Base-by-base conservation (phyloP, 208 protist species). In the Jaenimonas drosophilae region DNA sequence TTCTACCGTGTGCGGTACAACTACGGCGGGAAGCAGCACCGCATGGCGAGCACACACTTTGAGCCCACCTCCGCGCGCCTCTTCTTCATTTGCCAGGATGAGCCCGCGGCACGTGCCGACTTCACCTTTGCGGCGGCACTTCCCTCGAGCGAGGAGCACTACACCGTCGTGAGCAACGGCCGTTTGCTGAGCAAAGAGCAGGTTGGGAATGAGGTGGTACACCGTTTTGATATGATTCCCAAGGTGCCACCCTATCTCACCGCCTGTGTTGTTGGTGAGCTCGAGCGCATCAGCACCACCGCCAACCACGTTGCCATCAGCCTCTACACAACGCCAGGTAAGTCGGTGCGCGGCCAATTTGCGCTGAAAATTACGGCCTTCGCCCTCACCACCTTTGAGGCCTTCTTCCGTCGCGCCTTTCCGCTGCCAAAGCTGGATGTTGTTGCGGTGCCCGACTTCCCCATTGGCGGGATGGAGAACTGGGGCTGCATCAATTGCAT, bases 391-490 rank as follows among this genome's bases (percentile, higher is more conserved):
- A 90, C 70, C 43, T 95, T 91, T 53, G 79, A 89, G 38, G 60
- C 80, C 20, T 92, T 94, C 40, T 97, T 97, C 55, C 68, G 71
- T 37, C 68, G 84, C 42, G 70, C 67, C 25, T 98, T 92, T 61
- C 94, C 96, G 5, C 74, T 99, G 17, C 78, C 94, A 11, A 99
- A 99, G 70, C 64, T 97, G 19, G 97, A 99, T 66, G 49, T 98
- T n/a, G 74, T 99, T 9, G 94, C 96, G 4, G 85, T 99, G 37
- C 88, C 95, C 4, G 89, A 97, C 51, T 98, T 97, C 59, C 76
- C 76, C 1, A 83, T 92, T 28, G 98, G 98, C 43, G 98, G 96
- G 11, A 99, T 99, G 97, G 97, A 96, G 57, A 96, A 95, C 67
- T 95, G 83, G 88, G 91, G 91, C 25, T 88, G 95, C 39, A 94